phyloP scores from a whole-genome alignment of 306 rosid species.

The Corylus avellana region DNA sequence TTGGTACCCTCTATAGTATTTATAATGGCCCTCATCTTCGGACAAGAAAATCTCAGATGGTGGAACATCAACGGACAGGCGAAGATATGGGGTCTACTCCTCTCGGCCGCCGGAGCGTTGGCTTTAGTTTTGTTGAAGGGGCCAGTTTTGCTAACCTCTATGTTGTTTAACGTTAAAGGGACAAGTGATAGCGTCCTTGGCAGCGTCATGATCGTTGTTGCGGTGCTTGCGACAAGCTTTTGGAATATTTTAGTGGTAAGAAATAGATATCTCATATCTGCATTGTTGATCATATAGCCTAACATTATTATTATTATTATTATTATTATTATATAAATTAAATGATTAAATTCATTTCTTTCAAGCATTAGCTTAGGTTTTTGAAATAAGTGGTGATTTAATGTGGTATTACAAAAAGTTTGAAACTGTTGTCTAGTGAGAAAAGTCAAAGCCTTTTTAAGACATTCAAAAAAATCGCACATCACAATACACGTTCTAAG shows the following conservation, averaged over 20 bases:
- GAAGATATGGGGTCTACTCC: neutral
- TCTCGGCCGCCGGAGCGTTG: slow-evolving; percentile 4
- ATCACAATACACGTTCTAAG: no score
- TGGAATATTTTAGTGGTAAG: slow-evolving; percentile 1
- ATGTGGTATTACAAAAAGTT: no score
- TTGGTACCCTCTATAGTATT: slow-evolving; percentile 11
- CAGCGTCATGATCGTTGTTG: slow-evolving; percentile 4
- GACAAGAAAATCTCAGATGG: slow-evolving; percentile 3
- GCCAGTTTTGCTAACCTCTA: neutral
- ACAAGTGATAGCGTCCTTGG: neutral
- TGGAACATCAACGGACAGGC: slow-evolving; percentile 8
- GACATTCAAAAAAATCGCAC: no score
- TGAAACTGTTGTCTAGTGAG: no score
- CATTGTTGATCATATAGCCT: no score
- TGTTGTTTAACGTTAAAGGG: neutral
- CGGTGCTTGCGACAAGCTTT: slow-evolving; percentile 2
- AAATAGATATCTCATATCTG: no score
- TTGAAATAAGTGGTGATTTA: no score
- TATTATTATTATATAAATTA: no score
- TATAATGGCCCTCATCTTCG: slow-evolving; percentile 11
- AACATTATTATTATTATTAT: no score
- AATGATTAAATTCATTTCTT: no score
- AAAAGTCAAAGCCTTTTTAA: no score
- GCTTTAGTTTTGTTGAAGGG: slow-evolving; percentile 3
- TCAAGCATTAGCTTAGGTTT: no score